A percentile compares a stretch with the other conserved stretches of the same genome.
phyloP scores from a whole-genome alignment of 768 basidiomycete genomes.

The Trametes sanguinea region DNA sequence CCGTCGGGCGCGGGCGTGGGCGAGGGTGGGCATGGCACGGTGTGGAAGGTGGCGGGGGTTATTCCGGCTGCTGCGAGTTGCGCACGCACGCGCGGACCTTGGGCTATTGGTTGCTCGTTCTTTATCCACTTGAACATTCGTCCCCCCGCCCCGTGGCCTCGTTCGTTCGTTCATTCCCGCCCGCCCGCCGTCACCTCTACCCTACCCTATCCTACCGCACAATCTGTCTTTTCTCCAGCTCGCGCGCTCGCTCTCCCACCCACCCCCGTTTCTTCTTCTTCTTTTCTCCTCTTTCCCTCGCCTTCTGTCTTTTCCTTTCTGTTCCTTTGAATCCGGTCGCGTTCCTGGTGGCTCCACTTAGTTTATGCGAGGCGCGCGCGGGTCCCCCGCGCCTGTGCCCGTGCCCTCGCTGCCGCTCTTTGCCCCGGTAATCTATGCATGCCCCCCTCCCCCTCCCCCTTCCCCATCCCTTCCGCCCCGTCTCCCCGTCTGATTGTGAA shows the following conservation, averaged over 20 bases:
- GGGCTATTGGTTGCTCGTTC: conserved; percentile 67
- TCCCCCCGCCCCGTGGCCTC: conserved; percentile 7
- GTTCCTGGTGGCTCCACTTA: background rate
- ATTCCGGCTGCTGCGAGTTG: background rate
- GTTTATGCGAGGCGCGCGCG: conserved; percentile 11
- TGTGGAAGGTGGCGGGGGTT: background rate
- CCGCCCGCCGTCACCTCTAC: conserved; percentile 26
- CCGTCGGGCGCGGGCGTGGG: background rate
- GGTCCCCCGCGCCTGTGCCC: background rate
- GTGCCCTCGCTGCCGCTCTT: conserved; percentile 15
- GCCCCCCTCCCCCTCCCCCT: background rate
- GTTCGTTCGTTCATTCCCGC: conserved; percentile 28
- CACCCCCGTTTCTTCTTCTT: background rate
- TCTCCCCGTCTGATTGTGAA: conserved; percentile 4
- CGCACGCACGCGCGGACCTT: conserved; percentile 37
- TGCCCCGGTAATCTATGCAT: conserved; percentile 18
- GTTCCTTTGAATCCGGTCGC: conserved; percentile 2
- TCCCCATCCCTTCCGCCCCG: background rate
- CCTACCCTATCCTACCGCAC: background rate
- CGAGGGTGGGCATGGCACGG: conserved; percentile 6
- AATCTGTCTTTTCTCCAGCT: background rate
- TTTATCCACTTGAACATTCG: conserved; percentile 49
- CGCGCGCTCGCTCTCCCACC: background rate
- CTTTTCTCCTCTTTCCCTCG: conserved; percentile 6
- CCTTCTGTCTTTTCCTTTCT: background rate